These are phyloP conservation scores for Sporothrix brunneoviolacea DNA, from an alignment of 2,329 filamentous ascomycete species.

Conservation along the genomic window DNA sequence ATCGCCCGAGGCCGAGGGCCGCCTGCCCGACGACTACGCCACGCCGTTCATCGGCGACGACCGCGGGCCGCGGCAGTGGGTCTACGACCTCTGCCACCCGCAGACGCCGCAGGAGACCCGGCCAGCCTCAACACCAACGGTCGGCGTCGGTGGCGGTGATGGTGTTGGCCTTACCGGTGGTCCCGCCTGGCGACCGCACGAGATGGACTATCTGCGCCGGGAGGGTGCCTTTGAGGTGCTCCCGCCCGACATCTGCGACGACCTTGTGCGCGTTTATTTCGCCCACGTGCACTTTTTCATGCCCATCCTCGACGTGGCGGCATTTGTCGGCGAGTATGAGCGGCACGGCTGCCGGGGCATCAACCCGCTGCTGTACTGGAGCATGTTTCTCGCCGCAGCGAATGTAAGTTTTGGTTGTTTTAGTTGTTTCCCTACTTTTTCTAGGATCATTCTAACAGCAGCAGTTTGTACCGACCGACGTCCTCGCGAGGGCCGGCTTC, in stretches of 20 bases:
- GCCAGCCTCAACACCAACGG: too few species aligned
- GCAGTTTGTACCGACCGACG: slow-evolving; percentile 2
- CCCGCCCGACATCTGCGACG: background rate
- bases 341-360: slow-evolving; percentile 2
- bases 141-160: too few species aligned
- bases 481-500: slow-evolving; percentile 15
- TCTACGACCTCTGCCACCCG: slow-evolving; percentile 1
- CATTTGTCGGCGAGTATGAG: slow-evolving; percentile 18
- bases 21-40: background rate
- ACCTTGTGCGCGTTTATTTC: slow-evolving; percentile 20
- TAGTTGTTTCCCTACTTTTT: too few species aligned
- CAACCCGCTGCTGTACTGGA: slow-evolving; percentile 23
- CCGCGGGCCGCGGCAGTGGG: background rate
- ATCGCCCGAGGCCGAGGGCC: background rate
- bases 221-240: background rate
- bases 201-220: background rate
- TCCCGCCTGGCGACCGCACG: too few species aligned
- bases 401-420: too few species aligned
- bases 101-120: background rate
- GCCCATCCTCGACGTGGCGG: slow-evolving; percentile 20
- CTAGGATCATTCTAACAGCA: too few species aligned
- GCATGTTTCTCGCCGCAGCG: slow-evolving; percentile 26
- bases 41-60: slow-evolving; percentile 1
- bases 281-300: slow-evolving; percentile 22
- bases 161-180: too few species aligned